phyloP scores from a whole-genome alignment of 805 yeast genomes.

The Yamadazyma phyllophila region DNA sequence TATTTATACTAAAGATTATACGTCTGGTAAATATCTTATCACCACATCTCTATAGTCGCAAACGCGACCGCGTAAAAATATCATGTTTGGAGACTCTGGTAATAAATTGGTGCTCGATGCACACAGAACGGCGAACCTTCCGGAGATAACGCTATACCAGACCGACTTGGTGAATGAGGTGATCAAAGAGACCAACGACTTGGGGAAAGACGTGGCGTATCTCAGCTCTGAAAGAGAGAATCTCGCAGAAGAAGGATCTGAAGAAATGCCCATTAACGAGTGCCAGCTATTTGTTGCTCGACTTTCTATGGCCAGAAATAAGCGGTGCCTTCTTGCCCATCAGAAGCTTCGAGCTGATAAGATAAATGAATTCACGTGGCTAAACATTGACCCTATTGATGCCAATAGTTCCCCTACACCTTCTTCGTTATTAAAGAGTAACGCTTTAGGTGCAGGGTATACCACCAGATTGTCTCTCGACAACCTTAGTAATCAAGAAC shows the following conservation, averaged over 20 bases:
- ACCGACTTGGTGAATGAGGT: slow-evolving; percentile 69
- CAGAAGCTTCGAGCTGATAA: slow-evolving; percentile 68
- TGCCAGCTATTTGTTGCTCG: slow-evolving; percentile 69
- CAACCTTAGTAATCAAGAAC: slow-evolving; percentile 72
- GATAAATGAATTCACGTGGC: slow-evolving; percentile 71
- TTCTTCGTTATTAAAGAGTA: slow-evolving; percentile 5
- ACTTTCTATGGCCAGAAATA: slow-evolving; percentile 80
- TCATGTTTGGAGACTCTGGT: slow-evolving; percentile 88
- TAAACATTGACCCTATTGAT: slow-evolving; percentile 50
- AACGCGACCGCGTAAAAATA: not conserved
- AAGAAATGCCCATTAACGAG: slow-evolving; percentile 47
- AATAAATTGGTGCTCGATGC: slow-evolving; percentile 84
- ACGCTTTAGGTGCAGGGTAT: slow-evolving; percentile 17
- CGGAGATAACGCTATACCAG: slow-evolving; percentile 66
- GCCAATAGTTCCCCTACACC: slow-evolving; percentile 15
- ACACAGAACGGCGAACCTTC: slow-evolving; percentile 67
- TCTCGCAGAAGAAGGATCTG: slow-evolving; percentile 24
- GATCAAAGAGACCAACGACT: slow-evolving; percentile 65
- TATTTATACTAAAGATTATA: too few species aligned
- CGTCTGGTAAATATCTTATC: too few species aligned
- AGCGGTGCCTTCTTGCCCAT: slow-evolving; percentile 84
- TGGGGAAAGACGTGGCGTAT: slow-evolving; percentile 55
- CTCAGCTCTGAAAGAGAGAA: slow-evolving; percentile 31
- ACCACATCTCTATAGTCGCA: too few species aligned
- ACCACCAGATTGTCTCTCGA: slow-evolving; percentile 36